Conservation (phyloP, 2,329 filamentous ascomycete species). For the Xylariaceae sp. region DNA sequence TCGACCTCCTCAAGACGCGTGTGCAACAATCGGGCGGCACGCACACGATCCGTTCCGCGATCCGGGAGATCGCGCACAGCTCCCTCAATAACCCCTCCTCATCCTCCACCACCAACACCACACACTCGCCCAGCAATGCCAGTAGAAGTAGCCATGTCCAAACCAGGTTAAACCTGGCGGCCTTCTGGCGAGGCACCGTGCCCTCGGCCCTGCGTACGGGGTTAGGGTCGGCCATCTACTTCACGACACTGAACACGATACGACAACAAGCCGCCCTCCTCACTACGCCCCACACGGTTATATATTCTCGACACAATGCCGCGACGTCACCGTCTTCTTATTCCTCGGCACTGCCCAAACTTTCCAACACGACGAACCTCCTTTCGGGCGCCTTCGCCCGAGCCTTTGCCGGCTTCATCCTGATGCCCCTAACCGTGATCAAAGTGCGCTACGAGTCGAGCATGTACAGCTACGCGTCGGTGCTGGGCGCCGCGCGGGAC, state of each 20-base stretch:
- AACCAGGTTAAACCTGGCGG: constrained; percentile 49
- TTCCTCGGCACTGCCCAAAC: constrained; percentile 72
- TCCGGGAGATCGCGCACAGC: constrained; percentile 64
- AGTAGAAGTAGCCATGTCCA: too few relatives aligned
- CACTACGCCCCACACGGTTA: constrained; percentile 14
- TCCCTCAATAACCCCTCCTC: constrained; percentile 69
- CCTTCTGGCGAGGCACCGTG: constrained; percentile 87
- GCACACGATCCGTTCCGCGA: constrained; percentile 61
- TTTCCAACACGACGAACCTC: constrained; percentile 81
- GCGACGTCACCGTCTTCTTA: constrained; percentile 12
- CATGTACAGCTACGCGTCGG: constrained; percentile 75
- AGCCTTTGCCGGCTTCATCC: constrained; percentile 78
- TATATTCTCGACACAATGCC: too few relatives aligned
- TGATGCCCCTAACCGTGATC: constrained; percentile 95
- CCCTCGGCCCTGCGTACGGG: constrained; percentile 92
- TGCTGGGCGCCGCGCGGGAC: constrained; percentile 65
- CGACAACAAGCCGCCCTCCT: constrained; percentile 57
- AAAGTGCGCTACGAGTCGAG: constrained; percentile 94
- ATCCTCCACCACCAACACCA: constrained; percentile 76
- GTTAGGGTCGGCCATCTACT: constrained; percentile 89
- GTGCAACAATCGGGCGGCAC: constrained; percentile 79
- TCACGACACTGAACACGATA: constrained; percentile 78
- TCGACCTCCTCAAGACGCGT: constrained; percentile 93
- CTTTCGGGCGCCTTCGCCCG: constrained; percentile 78
- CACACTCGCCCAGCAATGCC: background rate